Base-by-base conservation (phyloP, 139 green algal species). In the Chlorella sp. region DNA sequence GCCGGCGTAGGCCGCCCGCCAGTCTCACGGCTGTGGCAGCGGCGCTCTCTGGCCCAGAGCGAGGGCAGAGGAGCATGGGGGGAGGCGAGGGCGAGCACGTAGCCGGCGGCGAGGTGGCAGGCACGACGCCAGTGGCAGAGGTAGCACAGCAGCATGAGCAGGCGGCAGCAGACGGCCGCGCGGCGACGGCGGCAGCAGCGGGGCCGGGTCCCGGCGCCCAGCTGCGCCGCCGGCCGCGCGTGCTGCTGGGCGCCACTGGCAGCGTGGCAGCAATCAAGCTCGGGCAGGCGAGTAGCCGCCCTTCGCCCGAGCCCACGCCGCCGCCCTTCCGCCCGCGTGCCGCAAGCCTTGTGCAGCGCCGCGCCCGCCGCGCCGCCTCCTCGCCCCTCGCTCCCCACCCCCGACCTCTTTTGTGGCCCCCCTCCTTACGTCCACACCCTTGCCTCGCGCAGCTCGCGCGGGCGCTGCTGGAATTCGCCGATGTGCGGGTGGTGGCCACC, bases 221-320 rank as follows among this genome's bases (percentile, higher is more conserved):
- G 50, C 38, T 6, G 43, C 55, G 41, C 38, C 81, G 64, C 9
- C 66, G 71, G 9, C 85, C 83, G 19, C 62, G 62, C 12, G 70
- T 95, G 9, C 74, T 95, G 71, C 45, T 95, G 27, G 87, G 67
- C 1, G 78, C 83, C 42, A 92, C 79, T 56, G 91, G 91, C 60
- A 94, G 88, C 67, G 91, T 96, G 11, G 91, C 91, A 0, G 75
- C 87, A 23, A 93, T 96, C 75, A 96, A 96, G 67, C 58, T 86
- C 8, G 61, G 76, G 4, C 66, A 85, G 31, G 1, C 23, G 40
- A 23, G 21, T 15, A 36, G 38, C 38, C 35, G 38, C 9, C n/a
- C 7, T 31, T 33, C 27, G 56, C 7, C n/a, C n/a, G 2, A 25
- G 8, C 8, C 56, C 36, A 25, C 5, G 29, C 9, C 12, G 3